Evolutionary conservation across 257 asterid species (phyloP), one percentile per base, ranked within the genome.

Genomic region (Nicotiana sylvestris): DNA sequence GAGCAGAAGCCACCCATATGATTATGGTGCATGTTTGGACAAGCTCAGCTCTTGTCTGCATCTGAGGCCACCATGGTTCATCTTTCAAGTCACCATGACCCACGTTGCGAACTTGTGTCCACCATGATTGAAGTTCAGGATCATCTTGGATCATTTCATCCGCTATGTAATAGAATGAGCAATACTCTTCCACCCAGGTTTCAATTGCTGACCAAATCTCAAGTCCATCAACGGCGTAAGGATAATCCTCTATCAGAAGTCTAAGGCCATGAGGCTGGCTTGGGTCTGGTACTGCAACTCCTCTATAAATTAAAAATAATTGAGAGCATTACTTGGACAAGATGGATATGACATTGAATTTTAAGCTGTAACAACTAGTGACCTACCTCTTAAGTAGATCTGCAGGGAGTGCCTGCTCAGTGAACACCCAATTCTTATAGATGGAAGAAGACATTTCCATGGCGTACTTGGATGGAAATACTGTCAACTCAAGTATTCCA

Each of bases 401-500:
- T 80, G 72, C 86, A 0, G 98, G 98, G 65, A 95, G 98, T 65
- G 91, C 94, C 60, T 95, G 98, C 55, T 95, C 97, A 0, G 91
- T 87, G 86, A 96, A 96, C 81, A 88, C 90, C 99, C 98, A 96
- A 84, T 83, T 80, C 84, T 86, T 88, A 29, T 94, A 95, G 33
- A 92, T 27, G 10, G 77, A 80, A 64, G 97, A 80, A 12, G 95
- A 94, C 96, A 95, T 88, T 82, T 95, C 99, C 91, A 95, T 6
- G 37, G 99, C 91, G 35, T 88, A 95, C 85, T 81, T 88, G 76
- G 84, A 92, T 13, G 97, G 98, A 85, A 87, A 94, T 56, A 94
- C 98, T 1, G 99, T 92, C 37, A 81, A 78, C 89, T 95, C 99
- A 30, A 95, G 91, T 61, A 94, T 80, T 5, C 99, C 99, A 5